These are phyloP conservation scores for Macaranga tanarius DNA, from an alignment of 441 rosid genomes.

Conservation along the genomic window DNA sequence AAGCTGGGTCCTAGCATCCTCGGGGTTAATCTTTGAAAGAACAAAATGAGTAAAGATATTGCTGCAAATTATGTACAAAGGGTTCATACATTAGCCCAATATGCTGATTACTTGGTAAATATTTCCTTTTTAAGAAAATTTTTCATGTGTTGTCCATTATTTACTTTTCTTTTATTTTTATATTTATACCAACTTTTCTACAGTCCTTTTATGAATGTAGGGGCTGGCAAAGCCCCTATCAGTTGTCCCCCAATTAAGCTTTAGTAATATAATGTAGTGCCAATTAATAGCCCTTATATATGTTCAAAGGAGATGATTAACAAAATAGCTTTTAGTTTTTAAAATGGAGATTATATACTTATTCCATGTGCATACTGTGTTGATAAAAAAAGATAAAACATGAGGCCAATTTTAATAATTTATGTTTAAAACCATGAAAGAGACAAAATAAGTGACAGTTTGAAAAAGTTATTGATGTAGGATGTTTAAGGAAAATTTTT, in stretches of 20 bases:
- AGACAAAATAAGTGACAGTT: no score
- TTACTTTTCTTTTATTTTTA: background rate
- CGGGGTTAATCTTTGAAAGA: slow-evolving; percentile 97
- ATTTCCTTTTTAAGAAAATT: background rate
- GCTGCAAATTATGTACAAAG: slow-evolving; percentile 94
- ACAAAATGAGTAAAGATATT: slow-evolving; percentile 93
- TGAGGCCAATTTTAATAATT: background rate
- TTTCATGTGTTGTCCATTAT: background rate
- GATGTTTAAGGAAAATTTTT: background rate
- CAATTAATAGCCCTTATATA: background rate
- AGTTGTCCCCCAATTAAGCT: background rate
- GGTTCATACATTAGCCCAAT: slow-evolving; percentile 92
- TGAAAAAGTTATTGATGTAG: background rate
- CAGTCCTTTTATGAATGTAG: background rate
- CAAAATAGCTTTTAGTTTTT: slow-evolving; percentile 1
- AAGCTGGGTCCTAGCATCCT: slow-evolving; percentile 99
- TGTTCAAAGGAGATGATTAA: background rate
- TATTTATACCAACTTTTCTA: no score
- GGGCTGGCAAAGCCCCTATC: background rate
- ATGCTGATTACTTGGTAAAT: slow-evolving; percentile 93
- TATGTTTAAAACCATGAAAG: background rate
- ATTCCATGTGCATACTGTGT: background rate
- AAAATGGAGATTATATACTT: background rate
- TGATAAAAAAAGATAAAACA: background rate
- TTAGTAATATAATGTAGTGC: background rate